Evolutionary conservation across 2,329 filamentous ascomycete species (phyloP).

Genomic region (Colletotrichum chrysophilum): DNA sequence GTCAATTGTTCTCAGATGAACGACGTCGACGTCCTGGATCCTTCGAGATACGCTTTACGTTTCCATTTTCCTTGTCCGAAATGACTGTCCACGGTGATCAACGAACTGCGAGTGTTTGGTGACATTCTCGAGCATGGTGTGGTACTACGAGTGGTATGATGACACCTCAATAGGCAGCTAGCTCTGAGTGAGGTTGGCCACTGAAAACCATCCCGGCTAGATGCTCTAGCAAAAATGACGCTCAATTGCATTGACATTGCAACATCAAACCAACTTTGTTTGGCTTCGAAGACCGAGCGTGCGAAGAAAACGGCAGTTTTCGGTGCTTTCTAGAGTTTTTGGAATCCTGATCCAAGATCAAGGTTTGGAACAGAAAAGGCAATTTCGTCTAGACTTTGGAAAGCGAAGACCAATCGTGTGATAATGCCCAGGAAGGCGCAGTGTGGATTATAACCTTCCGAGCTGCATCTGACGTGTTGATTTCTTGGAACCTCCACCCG

Average conservation of each 20-base stretch:
- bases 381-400: neutral
- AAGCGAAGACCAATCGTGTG: neutral
- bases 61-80: neutral
- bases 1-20: neutral
- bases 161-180: neutral
- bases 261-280: neutral
- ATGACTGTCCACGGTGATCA: neutral
- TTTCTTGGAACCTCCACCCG: neutral
- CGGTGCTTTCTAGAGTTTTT: neutral
- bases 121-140: neutral
- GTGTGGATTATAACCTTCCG: neutral
- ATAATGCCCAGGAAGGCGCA: neutral
- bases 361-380: neutral
- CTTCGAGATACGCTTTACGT: neutral
- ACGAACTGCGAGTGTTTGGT: neutral
- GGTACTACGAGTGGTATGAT: neutral
- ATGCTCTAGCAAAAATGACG: neutral
- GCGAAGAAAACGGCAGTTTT: neutral
- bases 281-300: neutral
- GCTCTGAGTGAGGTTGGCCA: neutral
- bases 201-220: neutral
- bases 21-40: neutral
- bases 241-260: neutral
- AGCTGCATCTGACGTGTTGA: neutral
- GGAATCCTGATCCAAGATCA: neutral